Evolutionary conservation across 495 filamentous ascomycete species (phyloP).

Genomic region (Aspergillus incahuasiensis): DNA sequence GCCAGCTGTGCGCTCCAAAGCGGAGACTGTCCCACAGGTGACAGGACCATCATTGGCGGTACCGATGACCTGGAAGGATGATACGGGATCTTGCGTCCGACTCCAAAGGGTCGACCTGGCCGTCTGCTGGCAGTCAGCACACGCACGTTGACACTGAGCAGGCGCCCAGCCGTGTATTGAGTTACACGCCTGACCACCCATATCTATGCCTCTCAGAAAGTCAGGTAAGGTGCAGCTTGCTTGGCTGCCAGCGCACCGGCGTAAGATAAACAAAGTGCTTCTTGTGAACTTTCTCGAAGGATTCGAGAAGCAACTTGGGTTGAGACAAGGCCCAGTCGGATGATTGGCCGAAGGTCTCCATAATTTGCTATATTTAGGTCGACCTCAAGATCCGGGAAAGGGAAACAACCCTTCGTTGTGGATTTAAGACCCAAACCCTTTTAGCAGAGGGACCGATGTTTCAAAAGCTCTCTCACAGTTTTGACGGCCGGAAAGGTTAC

Average conservation of each 20-base stretch:
- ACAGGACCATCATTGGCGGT: neutral
- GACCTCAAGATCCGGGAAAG: constrained; percentile 4
- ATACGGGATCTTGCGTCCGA: neutral
- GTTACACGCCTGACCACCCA: neutral
- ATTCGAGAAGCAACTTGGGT: constrained; percentile 19
- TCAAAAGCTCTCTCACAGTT: neutral
- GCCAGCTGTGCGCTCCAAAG: neutral
- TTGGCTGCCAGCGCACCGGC: neutral
- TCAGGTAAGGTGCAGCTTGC: neutral
- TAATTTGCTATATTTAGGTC: constrained; percentile 20
- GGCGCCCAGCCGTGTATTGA: neutral
- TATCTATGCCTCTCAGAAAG: neutral
- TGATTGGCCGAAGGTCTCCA: constrained; percentile 7
- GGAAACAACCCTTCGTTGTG: neutral
- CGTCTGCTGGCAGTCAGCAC: neutral
- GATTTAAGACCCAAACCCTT: neutral
- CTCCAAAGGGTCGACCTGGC: too few species aligned
- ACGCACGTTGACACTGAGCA: neutral
- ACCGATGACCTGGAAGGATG: neutral
- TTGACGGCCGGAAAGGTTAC: neutral
- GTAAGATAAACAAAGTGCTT: neutral
- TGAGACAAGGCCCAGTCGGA: neutral
- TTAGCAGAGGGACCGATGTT: neutral
- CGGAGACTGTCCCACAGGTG: neutral
- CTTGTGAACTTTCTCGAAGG: constrained; percentile 20